Conservation (phyloP, 2,329 filamentous ascomycete species). For the Verticillium alfalfae region DNA sequence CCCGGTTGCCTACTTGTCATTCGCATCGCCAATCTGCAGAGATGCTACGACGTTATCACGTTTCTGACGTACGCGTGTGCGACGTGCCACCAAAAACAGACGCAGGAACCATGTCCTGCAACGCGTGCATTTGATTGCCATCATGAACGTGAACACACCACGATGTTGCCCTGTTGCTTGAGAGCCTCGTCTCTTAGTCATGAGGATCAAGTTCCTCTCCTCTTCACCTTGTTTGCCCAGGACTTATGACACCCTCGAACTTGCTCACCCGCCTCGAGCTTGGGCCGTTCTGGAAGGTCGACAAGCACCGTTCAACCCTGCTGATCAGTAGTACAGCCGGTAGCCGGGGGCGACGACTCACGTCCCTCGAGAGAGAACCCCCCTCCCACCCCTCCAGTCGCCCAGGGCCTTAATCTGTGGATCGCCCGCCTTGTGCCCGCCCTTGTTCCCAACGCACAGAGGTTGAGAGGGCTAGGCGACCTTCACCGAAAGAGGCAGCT, state of each 20-base stretch:
- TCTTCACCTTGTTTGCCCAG: neutral
- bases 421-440: neutral
- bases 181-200: neutral
- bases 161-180: neutral
- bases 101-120: neutral
- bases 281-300: constrained; percentile 1
- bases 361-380: neutral
- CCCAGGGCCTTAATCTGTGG: neutral
- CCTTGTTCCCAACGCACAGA: neutral
- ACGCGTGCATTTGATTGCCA: neutral
- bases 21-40: neutral
- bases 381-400: neutral
- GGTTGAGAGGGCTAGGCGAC: neutral
- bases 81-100: neutral
- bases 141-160: neutral
- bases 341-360: neutral
- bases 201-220: neutral
- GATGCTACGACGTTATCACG: too few species aligned
- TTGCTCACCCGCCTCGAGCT: neutral
- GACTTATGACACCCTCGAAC: neutral
- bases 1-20: neutral
- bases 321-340: neutral
- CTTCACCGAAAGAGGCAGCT: constrained; percentile 2
- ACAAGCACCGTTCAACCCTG: neutral
- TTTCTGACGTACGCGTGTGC: neutral